A percentile compares a stretch with the other conserved stretches of the same genome.
Conservation (phyloP, 2,329 filamentous ascomycete species). For the Cladosporium sp. region DNA sequence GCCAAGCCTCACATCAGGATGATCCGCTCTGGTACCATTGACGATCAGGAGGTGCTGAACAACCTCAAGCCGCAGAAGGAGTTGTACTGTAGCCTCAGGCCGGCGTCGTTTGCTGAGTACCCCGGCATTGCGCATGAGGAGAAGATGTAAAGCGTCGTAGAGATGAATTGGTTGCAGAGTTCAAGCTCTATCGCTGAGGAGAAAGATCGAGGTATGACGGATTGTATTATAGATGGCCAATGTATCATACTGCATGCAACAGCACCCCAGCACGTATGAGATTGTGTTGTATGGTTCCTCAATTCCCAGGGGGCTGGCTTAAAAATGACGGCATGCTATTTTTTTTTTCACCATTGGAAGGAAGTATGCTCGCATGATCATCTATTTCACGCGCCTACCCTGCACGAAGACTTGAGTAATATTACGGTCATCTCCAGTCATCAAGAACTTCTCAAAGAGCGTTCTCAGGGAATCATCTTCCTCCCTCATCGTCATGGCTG, state of each 20-base stretch:
- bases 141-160: neutral
- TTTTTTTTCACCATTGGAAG: too few relatives aligned
- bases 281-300: too few relatives aligned
- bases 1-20: constrained; percentile 30
- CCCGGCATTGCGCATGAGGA: constrained; percentile 1
- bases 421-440: constrained; percentile 12
- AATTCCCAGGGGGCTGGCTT: too few relatives aligned
- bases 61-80: constrained; percentile 6
- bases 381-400: constrained; percentile 5
- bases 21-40: constrained; percentile 35
- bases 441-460: constrained; percentile 8
- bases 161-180: neutral
- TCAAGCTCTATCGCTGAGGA: too few relatives aligned
- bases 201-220: neutral
- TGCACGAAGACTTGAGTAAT: constrained; percentile 3
- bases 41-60: constrained; percentile 29
- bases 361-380: neutral
- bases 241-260: neutral
- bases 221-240: neutral
- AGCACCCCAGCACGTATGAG: neutral
- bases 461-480: neutral
- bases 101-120: neutral
- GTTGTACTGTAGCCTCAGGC: neutral
- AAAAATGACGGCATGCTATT: too few relatives aligned
- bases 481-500: constrained; percentile 1